Evolutionary conservation across 768 basidiomycete genomes (phyloP).

Genomic region (Dentipellis fragilis): DNA sequence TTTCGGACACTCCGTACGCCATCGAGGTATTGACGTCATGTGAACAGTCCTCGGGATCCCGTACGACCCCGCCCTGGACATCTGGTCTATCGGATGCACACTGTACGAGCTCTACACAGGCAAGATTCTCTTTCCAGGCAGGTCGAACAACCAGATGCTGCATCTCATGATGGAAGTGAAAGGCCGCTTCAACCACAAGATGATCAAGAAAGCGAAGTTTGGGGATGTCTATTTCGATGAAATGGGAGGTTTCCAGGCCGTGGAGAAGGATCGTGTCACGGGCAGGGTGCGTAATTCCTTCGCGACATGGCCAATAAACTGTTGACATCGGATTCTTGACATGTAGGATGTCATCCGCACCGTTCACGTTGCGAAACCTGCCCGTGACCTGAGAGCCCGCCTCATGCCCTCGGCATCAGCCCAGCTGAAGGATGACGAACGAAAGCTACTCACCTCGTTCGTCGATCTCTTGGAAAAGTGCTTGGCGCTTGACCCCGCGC

Average conservation of each 20-base stretch:
- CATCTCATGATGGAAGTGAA: slow-evolving; percentile 97
- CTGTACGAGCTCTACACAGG: slow-evolving; percentile 93
- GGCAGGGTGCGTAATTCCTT: slow-evolving; percentile 53
- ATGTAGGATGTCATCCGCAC: slow-evolving; percentile 73
- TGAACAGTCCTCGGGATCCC: slow-evolving; percentile 82
- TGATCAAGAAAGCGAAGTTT: slow-evolving; percentile 93
- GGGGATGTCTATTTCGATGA: slow-evolving; percentile 92
- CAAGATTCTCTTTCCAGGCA: slow-evolving; percentile 95
- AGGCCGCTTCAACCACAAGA: slow-evolving; percentile 85
- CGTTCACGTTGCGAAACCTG: slow-evolving; percentile 75
- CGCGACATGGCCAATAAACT: background rate
- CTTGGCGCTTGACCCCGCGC: slow-evolving; percentile 73
- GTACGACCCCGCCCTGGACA: slow-evolving; percentile 87
- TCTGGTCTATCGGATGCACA: slow-evolving; percentile 97
- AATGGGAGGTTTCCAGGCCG: slow-evolving; percentile 73
- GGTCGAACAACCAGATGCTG: slow-evolving; percentile 97
- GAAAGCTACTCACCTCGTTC: slow-evolving; percentile 66
- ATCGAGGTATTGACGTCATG: slow-evolving; percentile 8
- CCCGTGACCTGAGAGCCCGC: slow-evolving; percentile 70
- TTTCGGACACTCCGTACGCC: background rate
- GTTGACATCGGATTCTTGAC: slow-evolving; percentile 11
- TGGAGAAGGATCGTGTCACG: slow-evolving; percentile 78
- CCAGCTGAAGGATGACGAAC: slow-evolving; percentile 85
- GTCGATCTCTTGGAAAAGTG: slow-evolving; percentile 91
- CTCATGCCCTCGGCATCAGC: slow-evolving; percentile 71